phyloP scores from a whole-genome alignment of 2,329 filamentous ascomycete genomes.

The Fusarium beomiforme region DNA sequence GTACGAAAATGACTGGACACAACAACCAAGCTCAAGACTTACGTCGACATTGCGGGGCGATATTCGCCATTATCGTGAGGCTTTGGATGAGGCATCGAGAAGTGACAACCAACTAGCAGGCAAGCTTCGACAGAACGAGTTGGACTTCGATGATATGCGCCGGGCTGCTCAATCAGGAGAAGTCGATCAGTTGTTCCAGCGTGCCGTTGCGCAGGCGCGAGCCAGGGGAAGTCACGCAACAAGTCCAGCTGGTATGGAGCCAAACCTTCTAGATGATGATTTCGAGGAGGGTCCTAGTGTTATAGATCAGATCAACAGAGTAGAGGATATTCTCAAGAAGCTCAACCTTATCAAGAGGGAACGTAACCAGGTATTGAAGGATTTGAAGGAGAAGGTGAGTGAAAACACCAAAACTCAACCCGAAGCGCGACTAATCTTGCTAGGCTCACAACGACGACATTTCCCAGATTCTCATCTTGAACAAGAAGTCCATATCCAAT shows the following conservation, averaged over 20 bases:
- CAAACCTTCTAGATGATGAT: constrained; percentile 89
- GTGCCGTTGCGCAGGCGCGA: constrained; percentile 82
- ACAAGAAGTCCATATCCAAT: constrained; percentile 95
- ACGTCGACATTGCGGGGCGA: constrained; percentile 89
- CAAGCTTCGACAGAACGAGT: constrained; percentile 86
- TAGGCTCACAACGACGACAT: constrained; percentile 97
- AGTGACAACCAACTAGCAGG: constrained; percentile 86
- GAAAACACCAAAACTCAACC: neutral
- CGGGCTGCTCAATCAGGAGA: constrained; percentile 87
- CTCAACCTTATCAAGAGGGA: constrained; percentile 93
- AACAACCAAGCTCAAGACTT: constrained; percentile 91
- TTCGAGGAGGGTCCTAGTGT: constrained; percentile 86
- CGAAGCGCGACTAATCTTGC: constrained; percentile 32
- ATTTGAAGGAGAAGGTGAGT: constrained; percentile 94
- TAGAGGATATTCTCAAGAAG: constrained; percentile 92
- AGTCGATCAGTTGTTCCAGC: constrained; percentile 88
- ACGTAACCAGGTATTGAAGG: constrained; percentile 89
- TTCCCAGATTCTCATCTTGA: constrained; percentile 94
- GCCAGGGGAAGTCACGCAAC: constrained; percentile 68
- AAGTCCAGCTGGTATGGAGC: constrained; percentile 72
- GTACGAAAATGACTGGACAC: constrained; percentile 94
- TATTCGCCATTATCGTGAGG: constrained; percentile 86
- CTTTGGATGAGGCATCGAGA: constrained; percentile 85
- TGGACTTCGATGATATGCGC: constrained; percentile 95
- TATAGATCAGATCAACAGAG: constrained; percentile 85